Percentiles rank a stretch among this genome's conserved stretches.
These are phyloP conservation scores for Babesia sp. DNA, from an alignment of 169 alveolate species.

Conservation along the genomic window DNA sequence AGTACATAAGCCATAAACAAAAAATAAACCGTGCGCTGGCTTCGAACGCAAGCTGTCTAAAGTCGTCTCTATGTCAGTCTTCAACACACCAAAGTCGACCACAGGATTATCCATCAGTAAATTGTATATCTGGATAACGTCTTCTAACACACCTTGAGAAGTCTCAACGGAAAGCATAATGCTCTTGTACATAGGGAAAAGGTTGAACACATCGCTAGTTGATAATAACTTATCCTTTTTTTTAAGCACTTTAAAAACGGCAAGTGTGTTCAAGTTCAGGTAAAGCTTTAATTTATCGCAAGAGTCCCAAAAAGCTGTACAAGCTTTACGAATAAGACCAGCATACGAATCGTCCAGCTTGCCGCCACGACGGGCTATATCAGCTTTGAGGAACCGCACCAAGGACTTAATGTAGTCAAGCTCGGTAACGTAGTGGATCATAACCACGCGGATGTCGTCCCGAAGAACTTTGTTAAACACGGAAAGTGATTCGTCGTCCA, in stretches of 20 bases:
- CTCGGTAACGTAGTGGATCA: slow-evolving; percentile 68
- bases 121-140: slow-evolving; percentile 29
- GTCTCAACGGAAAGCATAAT: slow-evolving; percentile 60
- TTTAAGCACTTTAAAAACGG: slow-evolving; percentile 79
- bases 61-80: slow-evolving; percentile 58
- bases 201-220: slow-evolving; percentile 56
- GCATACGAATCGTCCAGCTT: slow-evolving; percentile 64
- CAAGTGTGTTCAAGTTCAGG: slow-evolving; percentile 75
- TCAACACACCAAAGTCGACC: slow-evolving; percentile 57
- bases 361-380: slow-evolving; percentile 55
- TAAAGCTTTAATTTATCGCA: slow-evolving; percentile 81
- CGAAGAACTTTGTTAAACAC: slow-evolving; percentile 63
- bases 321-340: slow-evolving; percentile 68
- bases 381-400: slow-evolving; percentile 53
- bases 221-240: slow-evolving; percentile 80
- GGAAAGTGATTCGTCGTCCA: slow-evolving; percentile 53
- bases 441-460: slow-evolving; percentile 69
- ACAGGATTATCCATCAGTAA: slow-evolving; percentile 29
- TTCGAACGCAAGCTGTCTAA: slow-evolving; percentile 35
- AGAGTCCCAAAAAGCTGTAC: slow-evolving; percentile 77
- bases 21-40: slow-evolving; percentile 56
- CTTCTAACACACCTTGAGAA: slow-evolving; percentile 46
- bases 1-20: slow-evolving; percentile 59
- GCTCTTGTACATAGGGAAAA: slow-evolving; percentile 72
- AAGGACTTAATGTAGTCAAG: slow-evolving; percentile 62